phyloP scores from a whole-genome alignment of 257 asterid genomes.

The Leonotis leonurus region DNA sequence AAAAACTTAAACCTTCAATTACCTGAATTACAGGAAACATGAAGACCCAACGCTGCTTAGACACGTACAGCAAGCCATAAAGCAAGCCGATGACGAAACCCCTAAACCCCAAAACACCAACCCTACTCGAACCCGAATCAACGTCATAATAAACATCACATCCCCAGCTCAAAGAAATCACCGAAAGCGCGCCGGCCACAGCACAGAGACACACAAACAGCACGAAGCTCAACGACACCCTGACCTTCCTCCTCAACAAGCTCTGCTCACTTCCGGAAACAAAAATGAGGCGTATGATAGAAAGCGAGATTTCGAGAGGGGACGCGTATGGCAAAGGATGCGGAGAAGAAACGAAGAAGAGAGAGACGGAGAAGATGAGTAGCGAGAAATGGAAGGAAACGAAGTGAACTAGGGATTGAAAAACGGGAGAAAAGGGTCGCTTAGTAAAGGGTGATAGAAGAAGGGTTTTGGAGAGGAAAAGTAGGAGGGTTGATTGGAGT shows the following conservation, averaged over 20 bases:
- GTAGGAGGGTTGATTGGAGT: conserved; percentile 48
- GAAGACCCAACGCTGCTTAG: conserved; percentile 66
- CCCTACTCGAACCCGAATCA: conserved; percentile 18
- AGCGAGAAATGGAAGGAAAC: conserved; percentile 48
- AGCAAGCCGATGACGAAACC: conserved; percentile 57
- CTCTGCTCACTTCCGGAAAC: conserved; percentile 37
- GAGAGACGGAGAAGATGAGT: conserved; percentile 41
- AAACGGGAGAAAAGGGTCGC: conserved; percentile 30
- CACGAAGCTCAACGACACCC: conserved; percentile 58
- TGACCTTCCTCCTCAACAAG: conserved; percentile 32
- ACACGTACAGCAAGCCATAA: conserved; percentile 65
- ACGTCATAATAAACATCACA: conserved; percentile 24
- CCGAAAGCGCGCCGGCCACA: conserved; percentile 37
- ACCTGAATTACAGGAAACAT: conserved; percentile 92
- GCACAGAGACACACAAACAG: conserved; percentile 51
- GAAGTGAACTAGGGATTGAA: conserved; percentile 40
- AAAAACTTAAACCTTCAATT: background rate
- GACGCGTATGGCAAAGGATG: conserved; percentile 54
- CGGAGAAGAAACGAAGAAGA: conserved; percentile 70
- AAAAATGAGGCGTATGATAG: conserved; percentile 42
- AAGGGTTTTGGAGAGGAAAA: conserved; percentile 49
- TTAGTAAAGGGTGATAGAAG: conserved; percentile 36
- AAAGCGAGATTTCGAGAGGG: conserved; percentile 40
- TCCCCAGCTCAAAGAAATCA: conserved; percentile 56
- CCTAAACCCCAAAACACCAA: conserved; percentile 42